phyloP scores from a whole-genome alignment of 78 protist genomes.

The Chrysochromulina tobinii region DNA sequence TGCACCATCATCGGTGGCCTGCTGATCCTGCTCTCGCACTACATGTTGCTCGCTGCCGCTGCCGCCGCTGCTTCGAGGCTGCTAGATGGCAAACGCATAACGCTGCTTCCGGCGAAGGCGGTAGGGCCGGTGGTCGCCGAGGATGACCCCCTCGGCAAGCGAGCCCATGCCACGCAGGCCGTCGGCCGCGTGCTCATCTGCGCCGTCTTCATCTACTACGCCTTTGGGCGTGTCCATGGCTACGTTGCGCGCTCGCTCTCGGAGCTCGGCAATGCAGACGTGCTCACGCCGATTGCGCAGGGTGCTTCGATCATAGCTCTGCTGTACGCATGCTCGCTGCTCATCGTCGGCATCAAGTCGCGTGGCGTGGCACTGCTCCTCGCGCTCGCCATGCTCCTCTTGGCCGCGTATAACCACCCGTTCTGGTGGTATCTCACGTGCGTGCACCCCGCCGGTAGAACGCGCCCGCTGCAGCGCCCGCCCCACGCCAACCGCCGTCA shows the following conservation, averaged over 20 bases:
- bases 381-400: background rate
- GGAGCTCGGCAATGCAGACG: too few species aligned
- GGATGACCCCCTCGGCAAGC: background rate
- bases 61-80: too few species aligned
- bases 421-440: background rate
- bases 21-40: background rate
- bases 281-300: too few species aligned
- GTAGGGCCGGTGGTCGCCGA: background rate
- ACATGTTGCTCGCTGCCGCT: background rate
- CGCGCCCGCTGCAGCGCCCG: too few species aligned
- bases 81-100: background rate
- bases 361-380: background rate
- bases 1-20: slow-evolving; percentile 15
- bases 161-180: background rate
- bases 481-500: too few species aligned
- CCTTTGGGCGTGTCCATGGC: background rate
- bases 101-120: background rate
- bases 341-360: slow-evolving; percentile 12
- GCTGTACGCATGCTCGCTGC: background rate
- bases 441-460: too few species aligned
- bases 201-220: background rate
- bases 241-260: background rate
- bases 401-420: background rate
- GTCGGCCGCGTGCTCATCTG: background rate
- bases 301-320: background rate